These are phyloP conservation scores for Solanum habrochaites DNA, from an alignment of 257 asterid species.

Conservation along the genomic window DNA sequence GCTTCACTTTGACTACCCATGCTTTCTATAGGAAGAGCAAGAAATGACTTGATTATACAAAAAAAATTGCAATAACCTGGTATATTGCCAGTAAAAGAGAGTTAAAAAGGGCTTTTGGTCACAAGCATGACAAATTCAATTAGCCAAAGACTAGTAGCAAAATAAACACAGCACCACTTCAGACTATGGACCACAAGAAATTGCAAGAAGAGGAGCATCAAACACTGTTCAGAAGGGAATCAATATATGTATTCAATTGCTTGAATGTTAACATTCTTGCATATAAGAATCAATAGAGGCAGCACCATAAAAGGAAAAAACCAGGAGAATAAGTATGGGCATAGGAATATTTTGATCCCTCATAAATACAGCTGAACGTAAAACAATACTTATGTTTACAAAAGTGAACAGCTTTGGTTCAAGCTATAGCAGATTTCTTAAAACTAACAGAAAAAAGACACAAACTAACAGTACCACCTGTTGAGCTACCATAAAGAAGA, in stretches of 20 bases:
- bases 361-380: not conserved
- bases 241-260: not conserved
- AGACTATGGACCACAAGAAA: not conserved
- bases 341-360: not conserved
- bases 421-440: not conserved
- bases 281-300: not conserved
- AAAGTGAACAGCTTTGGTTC: not conserved
- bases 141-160: not conserved
- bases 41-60: not conserved
- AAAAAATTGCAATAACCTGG: not conserved
- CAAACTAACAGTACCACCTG: not conserved
- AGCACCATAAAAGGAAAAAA: not conserved
- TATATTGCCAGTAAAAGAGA: not conserved
- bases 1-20: constrained; percentile 53
- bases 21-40: not conserved
- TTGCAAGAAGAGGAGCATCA: not conserved
- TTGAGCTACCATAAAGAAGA: not conserved
- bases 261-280: not conserved
- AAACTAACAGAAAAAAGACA: not conserved
- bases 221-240: not conserved
- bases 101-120: not conserved
- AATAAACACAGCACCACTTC: not conserved
- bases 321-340: not conserved
- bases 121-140: not conserved
- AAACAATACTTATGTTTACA: not conserved